phyloP scores from a whole-genome alignment of 768 basidiomycete species.

The Sarcodon aspratus region DNA sequence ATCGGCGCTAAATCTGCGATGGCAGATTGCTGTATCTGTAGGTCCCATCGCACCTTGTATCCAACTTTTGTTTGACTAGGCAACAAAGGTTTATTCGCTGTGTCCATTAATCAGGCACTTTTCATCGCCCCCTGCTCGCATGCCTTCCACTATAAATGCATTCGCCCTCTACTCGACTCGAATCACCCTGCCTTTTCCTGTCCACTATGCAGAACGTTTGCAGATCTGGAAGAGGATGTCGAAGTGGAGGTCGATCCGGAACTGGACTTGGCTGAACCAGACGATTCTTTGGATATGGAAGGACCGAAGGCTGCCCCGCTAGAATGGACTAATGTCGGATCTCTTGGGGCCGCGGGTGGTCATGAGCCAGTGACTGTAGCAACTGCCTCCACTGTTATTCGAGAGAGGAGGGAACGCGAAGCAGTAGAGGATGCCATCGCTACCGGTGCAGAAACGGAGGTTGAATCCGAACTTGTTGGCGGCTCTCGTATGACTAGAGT shows the following conservation, averaged over 20 bases:
- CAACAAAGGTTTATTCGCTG: slow-evolving; percentile 55
- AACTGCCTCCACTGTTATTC: background rate
- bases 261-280: slow-evolving; percentile 11
- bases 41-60: slow-evolving; percentile 17
- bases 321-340: too few species aligned
- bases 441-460: slow-evolving; percentile 20
- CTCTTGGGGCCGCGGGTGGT: too few species aligned
- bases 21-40: slow-evolving; percentile 92
- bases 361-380: too few species aligned
- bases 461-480: slow-evolving; percentile 12
- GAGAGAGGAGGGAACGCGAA: background rate
- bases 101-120: slow-evolving; percentile 89
- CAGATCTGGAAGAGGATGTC: slow-evolving; percentile 92
- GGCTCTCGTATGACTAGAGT: background rate
- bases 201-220: slow-evolving; percentile 90
- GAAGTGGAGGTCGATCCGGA: slow-evolving; percentile 46
- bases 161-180: slow-evolving; percentile 78
- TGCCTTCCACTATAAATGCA: slow-evolving; percentile 95
- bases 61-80: background rate
- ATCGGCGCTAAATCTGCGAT: slow-evolving; percentile 27
- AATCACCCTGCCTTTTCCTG: slow-evolving; percentile 93
- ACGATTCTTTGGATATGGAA: background rate
- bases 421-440: background rate
- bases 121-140: slow-evolving; percentile 98
- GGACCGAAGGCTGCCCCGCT: background rate